A percentile compares a stretch with the other conserved stretches of the same genome.
Evolutionary conservation across 345 rosid species (phyloP).

Genomic region (Cardamine occulta): DNA sequence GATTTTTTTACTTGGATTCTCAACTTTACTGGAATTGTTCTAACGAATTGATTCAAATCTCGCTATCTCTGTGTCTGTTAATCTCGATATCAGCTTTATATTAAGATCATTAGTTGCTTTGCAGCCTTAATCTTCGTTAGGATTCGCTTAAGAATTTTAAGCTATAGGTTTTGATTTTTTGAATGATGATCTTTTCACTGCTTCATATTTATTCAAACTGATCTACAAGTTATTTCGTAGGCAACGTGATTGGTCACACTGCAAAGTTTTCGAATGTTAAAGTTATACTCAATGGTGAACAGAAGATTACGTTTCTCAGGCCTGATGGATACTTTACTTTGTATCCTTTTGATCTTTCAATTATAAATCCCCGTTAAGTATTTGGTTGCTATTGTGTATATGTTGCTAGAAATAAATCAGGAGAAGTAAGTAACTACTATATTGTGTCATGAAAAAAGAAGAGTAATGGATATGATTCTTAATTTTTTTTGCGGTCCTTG

Average conservation of each 20-base stretch:
- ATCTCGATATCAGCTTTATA: background rate
- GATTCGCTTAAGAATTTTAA: background rate
- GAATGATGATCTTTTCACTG: background rate
- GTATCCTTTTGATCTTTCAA: slow-evolving; percentile 53
- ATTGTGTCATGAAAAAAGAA: background rate
- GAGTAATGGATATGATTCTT: slow-evolving; percentile 3
- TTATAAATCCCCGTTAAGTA: background rate
- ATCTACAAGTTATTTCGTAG: slow-evolving; percentile 23
- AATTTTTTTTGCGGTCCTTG: slow-evolving; percentile 49
- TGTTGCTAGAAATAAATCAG: background rate
- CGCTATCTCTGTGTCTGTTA: background rate
- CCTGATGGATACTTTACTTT: slow-evolving; percentile 95
- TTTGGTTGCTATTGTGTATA: background rate
- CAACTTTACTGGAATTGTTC: background rate
- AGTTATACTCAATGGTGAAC: slow-evolving; percentile 80
- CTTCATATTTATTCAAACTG: background rate
- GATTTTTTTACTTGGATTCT: background rate
- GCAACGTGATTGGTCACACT: slow-evolving; percentile 50
- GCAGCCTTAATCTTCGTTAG: background rate
- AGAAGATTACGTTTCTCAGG: slow-evolving; percentile 63
- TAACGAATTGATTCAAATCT: background rate
- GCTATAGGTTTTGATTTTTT: background rate
- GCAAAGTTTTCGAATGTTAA: slow-evolving; percentile 70
- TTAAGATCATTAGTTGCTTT: background rate
- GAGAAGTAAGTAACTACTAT: background rate